Conservation (phyloP, 2,329 filamentous ascomycete species). For the Xylaria sp. region DNA sequence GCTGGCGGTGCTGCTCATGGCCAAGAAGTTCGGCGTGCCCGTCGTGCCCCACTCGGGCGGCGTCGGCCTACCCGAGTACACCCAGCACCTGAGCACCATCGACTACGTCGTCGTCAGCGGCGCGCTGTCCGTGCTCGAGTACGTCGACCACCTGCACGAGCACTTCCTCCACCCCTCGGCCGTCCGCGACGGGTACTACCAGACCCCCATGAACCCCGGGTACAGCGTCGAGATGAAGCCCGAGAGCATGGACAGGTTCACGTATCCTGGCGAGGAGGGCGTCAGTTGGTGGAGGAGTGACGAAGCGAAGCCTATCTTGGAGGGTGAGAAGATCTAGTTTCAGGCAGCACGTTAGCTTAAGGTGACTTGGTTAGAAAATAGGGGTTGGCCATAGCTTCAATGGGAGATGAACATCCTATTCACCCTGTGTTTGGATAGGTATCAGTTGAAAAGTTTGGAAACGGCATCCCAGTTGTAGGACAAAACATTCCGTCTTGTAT, state of each 20-base stretch:
- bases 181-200: conserved; percentile 85
- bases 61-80: conserved; percentile 91
- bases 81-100: conserved; percentile 88
- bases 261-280: conserved; percentile 75
- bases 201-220: conserved; percentile 78
- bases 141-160: conserved; percentile 91
- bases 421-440: too few species aligned
- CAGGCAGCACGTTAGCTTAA: not conserved
- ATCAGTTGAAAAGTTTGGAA: too few species aligned
- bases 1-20: conserved; percentile 85
- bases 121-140: conserved; percentile 82
- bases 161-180: conserved; percentile 83
- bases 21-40: conserved; percentile 75
- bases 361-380: not conserved
- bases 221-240: conserved; percentile 95
- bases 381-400: not conserved
- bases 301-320: conserved; percentile 75
- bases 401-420: too few species aligned
- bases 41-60: conserved; percentile 89
- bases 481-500: too few species aligned
- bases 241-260: conserved; percentile 79
- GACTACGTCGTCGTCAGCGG: conserved; percentile 88
- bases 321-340: conserved; percentile 57
- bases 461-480: too few species aligned
- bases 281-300: conserved; percentile 86